Conservation (phyloP, 2,329 filamentous ascomycete genomes). For the Penicillium sp. region DNA sequence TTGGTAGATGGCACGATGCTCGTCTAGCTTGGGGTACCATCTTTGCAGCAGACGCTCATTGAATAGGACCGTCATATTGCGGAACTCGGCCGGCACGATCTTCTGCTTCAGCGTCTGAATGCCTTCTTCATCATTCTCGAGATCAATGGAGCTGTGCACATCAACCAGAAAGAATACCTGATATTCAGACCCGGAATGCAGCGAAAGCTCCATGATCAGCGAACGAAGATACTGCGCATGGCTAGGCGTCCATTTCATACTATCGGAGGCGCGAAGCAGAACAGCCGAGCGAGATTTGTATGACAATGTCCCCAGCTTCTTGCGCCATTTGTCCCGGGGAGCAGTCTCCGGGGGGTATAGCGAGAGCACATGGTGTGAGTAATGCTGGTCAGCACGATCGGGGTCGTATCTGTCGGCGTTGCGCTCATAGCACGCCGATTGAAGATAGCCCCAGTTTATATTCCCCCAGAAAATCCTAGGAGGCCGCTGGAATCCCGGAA, state of each 20-base stretch:
- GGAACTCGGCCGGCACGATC: constrained; percentile 7
- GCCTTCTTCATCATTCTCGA: background rate
- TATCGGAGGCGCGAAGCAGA: background rate
- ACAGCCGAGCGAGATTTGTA: constrained; percentile 5
- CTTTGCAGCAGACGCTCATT: background rate
- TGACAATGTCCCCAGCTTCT: background rate
- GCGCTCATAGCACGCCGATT: constrained; percentile 4
- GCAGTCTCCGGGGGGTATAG: background rate
- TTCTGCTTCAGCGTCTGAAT: background rate
- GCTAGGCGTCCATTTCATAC: constrained; percentile 2
- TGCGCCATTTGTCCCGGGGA: background rate
- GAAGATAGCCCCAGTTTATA: constrained; percentile 5
- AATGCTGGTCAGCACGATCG: background rate
- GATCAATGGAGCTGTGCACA: background rate
- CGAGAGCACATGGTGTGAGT: background rate
- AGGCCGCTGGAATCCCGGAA: background rate
- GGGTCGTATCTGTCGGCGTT: constrained; percentile 3
- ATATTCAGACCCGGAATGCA: constrained; percentile 5
- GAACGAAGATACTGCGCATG: constrained; percentile 2
- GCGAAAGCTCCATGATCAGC: constrained; percentile 4
- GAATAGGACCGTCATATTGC: constrained; percentile 10
- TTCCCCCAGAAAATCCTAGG: background rate
- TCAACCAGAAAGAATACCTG: constrained; percentile 2
- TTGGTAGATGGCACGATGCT: constrained; percentile 6
- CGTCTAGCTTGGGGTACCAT: constrained; percentile 11